A percentile compares a stretch with the other conserved stretches of the same genome.
Evolutionary conservation across 768 basidiomycete species (phyloP).

Genomic region (Candolleomyces aberdarensis): DNA sequence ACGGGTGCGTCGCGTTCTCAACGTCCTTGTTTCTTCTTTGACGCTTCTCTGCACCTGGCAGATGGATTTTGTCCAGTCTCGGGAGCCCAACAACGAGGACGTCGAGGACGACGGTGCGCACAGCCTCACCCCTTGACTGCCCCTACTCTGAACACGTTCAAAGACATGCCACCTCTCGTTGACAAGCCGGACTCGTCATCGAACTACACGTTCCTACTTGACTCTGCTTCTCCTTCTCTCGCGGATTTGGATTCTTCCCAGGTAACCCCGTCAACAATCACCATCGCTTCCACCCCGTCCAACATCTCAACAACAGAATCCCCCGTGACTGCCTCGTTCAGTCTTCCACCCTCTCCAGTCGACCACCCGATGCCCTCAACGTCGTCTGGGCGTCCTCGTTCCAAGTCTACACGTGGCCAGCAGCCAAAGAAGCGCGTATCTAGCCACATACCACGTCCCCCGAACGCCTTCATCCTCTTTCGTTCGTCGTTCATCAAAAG

Average conservation of each 20-base stretch:
- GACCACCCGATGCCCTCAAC: conserved; percentile 15
- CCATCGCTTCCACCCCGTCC: conserved; percentile 20
- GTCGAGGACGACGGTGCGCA: conserved; percentile 28
- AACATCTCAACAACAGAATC: conserved; percentile 23
- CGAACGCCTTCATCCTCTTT: conserved; percentile 85
- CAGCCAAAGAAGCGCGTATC: conserved; percentile 60
- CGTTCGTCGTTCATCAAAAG: conserved; percentile 74
- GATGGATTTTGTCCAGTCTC: conserved; percentile 33
- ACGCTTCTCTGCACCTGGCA: conserved; percentile 4
- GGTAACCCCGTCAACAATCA: conserved; percentile 29
- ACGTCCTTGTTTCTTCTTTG: conserved; percentile 9
- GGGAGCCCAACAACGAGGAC: conserved; percentile 22
- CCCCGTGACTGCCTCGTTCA: conserved; percentile 19
- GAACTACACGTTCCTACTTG: conserved; percentile 62
- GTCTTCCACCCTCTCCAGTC: conserved; percentile 18
- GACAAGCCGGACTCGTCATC: conserved; percentile 50
- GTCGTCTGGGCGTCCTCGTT: conserved; percentile 11
- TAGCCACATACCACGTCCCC: conserved; percentile 77
- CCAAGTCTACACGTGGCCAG: conserved; percentile 35
- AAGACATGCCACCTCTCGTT: conserved; percentile 52
- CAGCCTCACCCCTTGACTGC: conserved; percentile 13
- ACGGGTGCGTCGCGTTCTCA: conserved; percentile 15
- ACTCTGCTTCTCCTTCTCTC: conserved; percentile 55
- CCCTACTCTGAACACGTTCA: conserved; percentile 25
- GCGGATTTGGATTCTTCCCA: conserved; percentile 12